phyloP scores from a whole-genome alignment of 2,329 filamentous ascomycete genomes.

The Talaromyces sp. region DNA sequence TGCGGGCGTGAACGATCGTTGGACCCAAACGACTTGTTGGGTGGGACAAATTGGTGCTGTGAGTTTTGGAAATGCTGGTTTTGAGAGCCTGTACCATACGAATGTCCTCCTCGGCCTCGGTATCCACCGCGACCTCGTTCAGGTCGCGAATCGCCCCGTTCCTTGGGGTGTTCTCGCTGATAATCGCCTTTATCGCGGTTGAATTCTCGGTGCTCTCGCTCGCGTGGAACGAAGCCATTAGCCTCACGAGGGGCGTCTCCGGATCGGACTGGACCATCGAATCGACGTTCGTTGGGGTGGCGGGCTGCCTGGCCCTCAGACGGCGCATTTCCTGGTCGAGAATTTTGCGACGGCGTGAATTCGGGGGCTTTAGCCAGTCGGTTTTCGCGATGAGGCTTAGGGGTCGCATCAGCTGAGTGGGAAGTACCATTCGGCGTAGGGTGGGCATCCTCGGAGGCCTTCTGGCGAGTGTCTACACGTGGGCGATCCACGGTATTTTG shows the following conservation, averaged over 20 bases:
- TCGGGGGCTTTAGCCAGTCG: constrained; percentile 34
- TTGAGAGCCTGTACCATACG: constrained; percentile 29
- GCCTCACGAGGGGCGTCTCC: constrained; percentile 29
- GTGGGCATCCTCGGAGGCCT: constrained; percentile 28
- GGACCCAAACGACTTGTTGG: constrained; percentile 39
- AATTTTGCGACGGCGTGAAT: constrained; percentile 18
- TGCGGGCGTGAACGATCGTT: constrained; percentile 36
- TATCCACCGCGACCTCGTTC: constrained; percentile 38
- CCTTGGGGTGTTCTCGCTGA: constrained; percentile 32
- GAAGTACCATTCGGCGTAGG: constrained; percentile 23
- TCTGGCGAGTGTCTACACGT: constrained; percentile 22
- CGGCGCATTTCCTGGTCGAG: constrained; percentile 24
- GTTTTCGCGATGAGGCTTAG: constrained; percentile 29
- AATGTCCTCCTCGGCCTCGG: constrained; percentile 38
- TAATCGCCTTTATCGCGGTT: constrained; percentile 23
- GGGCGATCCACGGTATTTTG: constrained; percentile 27
- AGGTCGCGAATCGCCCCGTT: constrained; percentile 30
- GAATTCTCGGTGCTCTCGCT: constrained; percentile 10
- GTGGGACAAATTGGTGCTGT: constrained; percentile 36
- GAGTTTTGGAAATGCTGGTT: constrained; percentile 36
- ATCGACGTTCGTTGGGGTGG: constrained; percentile 31
- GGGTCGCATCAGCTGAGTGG: constrained; percentile 23
- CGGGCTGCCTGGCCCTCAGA: constrained; percentile 32
- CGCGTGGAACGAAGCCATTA: constrained; percentile 19
- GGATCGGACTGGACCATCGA: constrained; percentile 35